Evolutionary conservation across 1,139 yeast genomes (phyloP).

Genomic region (Kurtzmaniella natalensis): DNA sequence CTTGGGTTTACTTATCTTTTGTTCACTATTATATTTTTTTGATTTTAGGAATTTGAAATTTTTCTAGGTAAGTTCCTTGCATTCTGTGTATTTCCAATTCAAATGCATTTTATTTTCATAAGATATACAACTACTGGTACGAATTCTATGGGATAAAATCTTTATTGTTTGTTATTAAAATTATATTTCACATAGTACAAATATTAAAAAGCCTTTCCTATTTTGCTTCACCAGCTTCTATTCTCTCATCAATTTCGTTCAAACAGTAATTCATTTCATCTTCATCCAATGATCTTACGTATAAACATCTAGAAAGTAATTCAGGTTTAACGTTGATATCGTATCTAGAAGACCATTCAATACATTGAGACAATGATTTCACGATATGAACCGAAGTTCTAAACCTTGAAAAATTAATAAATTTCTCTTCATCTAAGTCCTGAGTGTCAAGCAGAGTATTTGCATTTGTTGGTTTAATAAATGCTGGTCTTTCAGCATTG

Average conservation of each 20-base stretch:
- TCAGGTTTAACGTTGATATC: constrained; percentile 48
- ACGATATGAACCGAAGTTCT: constrained; percentile 75
- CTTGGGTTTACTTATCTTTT: too few relatives aligned
- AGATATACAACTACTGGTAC: too few relatives aligned
- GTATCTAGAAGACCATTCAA: constrained; percentile 80
- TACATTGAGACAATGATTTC: constrained; percentile 72
- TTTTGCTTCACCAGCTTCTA: too few relatives aligned
- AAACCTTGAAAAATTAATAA: constrained; percentile 76
- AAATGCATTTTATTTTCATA: too few relatives aligned
- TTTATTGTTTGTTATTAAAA: not conserved
- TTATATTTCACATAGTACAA: too few relatives aligned
- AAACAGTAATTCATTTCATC: constrained; percentile 62
- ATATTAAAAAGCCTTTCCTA: too few relatives aligned
- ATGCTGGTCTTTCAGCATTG: constrained; percentile 66
- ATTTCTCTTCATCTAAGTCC: constrained; percentile 28
- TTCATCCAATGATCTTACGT: constrained; percentile 70
- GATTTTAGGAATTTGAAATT: too few relatives aligned
- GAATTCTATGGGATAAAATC: too few relatives aligned
- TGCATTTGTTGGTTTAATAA: constrained; percentile 19
- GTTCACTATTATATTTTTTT: too few relatives aligned
- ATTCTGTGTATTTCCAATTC: too few relatives aligned
- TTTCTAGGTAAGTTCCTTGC: too few relatives aligned
- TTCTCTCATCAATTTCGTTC: constrained; percentile 4
- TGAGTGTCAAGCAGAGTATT: constrained; percentile 4
- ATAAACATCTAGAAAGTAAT: constrained; percentile 75